Evolutionary conservation across 2,329 filamentous ascomycete species (phyloP), one percentile per base, ranked within the genome.

Genomic region (Chrysoporthe austroafricana): DNA sequence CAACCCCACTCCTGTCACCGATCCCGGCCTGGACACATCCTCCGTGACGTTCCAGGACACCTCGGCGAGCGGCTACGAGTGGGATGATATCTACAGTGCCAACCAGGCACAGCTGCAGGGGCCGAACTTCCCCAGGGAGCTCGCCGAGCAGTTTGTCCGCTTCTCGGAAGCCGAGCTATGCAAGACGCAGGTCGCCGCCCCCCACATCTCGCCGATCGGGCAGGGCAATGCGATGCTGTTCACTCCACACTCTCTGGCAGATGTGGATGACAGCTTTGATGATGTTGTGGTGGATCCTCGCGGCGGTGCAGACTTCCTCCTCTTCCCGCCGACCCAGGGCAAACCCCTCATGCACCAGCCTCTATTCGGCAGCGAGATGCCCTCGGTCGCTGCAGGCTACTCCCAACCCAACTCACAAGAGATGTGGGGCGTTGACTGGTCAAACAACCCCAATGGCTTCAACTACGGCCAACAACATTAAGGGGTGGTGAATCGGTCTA

Each of bases 141-240:
- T 83, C 69, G 73, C 77, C 2, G 78, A 81, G 62, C 77, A 80
- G 42, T 82, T 84, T 61, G 77, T 78, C 44, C 77, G 79, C 67
- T 81, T 78, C 65, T 73, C 75, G 4, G 72, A 74, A 4, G 73
- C 77, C 6, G 78, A 82, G 16, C 73, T 83, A 52, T 80, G 77
- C 73, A 79, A 79, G 43, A 78, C 79, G n/a, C 76, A 74, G 67
- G 73, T 73, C 43, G 77, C 79, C 43, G 77, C 79, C 43, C 79
- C 83, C 36, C 89, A 92, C 69, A 85, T 93, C 70, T 93, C 91
- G 3, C 90, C 90, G 9, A 83, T 84, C 64, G 91, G 89, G 5
- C 90, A 92, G 73, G 84, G 86, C 46, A 89, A 90, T 69, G 81
- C 88, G 1, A 91, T 92, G 80, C 84, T 93, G 43, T 91, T 85